Evolutionary conservation across 2,329 filamentous ascomycete species (phyloP), one percentile per base, ranked within the genome.

Genomic region (Sporothrix curviconia): DNA sequence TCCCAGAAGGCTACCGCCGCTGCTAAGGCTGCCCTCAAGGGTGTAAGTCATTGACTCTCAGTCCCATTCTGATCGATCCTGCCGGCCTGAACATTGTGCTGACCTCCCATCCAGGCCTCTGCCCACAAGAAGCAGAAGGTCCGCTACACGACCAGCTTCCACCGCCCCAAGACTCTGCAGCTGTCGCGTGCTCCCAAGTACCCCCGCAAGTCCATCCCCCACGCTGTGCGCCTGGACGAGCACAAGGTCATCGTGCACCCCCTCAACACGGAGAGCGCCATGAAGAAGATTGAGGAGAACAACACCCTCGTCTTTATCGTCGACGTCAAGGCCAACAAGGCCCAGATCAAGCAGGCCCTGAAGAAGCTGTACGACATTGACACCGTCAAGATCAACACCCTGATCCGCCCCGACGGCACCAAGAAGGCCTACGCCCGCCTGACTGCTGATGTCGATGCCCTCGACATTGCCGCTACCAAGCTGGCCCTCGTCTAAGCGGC

Each of bases 281-380:
- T 99, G 92, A 99, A 99, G 90, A 72, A 96, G 89, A 96, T 99
- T 70, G 94, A 99, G 84, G 94, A 99, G 88, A 92, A 99, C 86
- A 99, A 99, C 86, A 99, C 94, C 67, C 86, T 99, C 55, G 90
- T 95, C 74, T 96, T 96, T 84, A 95, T 96, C 69, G 90, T 95
- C 72, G 89, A 96, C 69, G 80, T 92, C 77, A 95, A 95, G 87
- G 86, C 92, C 77, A 99, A 99, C 87, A 99, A 99, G 90, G 86
- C 91, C 74, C 94, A 99, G 83, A 99, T 99, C 82, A 96, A 96
- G 85, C 82, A 85, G 71, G 89, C 92, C 64, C 82, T 99, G 68
- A 99, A 97, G 91, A 96, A 94, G 87, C 87, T 97, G 67, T 99
- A 99, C 78, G 94, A 97, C 76, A 94, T 99, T 67, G 92, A 96